These are phyloP conservation scores for Penicillium canescens DNA, from an alignment of 495 filamentous ascomycete genomes.

Conservation along the genomic window DNA sequence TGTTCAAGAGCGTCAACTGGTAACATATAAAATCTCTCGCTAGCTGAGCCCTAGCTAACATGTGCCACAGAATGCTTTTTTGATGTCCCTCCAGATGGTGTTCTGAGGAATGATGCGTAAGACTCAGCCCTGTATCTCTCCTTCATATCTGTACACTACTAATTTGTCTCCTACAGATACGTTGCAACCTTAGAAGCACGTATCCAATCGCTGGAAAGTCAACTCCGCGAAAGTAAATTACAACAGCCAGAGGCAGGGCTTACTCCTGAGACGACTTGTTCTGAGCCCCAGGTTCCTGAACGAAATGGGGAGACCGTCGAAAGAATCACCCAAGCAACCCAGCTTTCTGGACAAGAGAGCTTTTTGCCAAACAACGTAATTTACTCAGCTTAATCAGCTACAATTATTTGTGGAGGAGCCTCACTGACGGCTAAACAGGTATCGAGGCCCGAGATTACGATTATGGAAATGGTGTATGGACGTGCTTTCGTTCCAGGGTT, in stretches of 20 bases:
- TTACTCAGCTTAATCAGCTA: too few species aligned
- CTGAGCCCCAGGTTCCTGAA: neutral
- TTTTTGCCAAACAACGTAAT: too few species aligned
- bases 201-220: slow-evolving; percentile 3
- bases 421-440: neutral
- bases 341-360: too few species aligned
- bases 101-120: slow-evolving; percentile 9
- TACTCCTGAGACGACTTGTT: neutral
- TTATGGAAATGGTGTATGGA: neutral
- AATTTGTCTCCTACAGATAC: slow-evolving; percentile 4
- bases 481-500: neutral
- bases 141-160: too few species aligned
- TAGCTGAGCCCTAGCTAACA: neutral
- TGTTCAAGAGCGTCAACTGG: slow-evolving; percentile 7
- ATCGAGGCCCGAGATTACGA: neutral
- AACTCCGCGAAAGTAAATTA: neutral
- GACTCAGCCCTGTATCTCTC: neutral
- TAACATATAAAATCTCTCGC: neutral
- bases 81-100: slow-evolving; percentile 13
- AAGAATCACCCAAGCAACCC: too few species aligned
- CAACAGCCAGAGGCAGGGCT: neutral
- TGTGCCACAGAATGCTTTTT: slow-evolving; percentile 7
- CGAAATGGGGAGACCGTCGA: neutral
- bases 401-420: too few species aligned
- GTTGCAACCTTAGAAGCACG: slow-evolving; percentile 13